A percentile compares a stretch with the other conserved stretches of the same genome.
phyloP scores from a whole-genome alignment of 345 rosid species.

The Pugionium cornutum region DNA sequence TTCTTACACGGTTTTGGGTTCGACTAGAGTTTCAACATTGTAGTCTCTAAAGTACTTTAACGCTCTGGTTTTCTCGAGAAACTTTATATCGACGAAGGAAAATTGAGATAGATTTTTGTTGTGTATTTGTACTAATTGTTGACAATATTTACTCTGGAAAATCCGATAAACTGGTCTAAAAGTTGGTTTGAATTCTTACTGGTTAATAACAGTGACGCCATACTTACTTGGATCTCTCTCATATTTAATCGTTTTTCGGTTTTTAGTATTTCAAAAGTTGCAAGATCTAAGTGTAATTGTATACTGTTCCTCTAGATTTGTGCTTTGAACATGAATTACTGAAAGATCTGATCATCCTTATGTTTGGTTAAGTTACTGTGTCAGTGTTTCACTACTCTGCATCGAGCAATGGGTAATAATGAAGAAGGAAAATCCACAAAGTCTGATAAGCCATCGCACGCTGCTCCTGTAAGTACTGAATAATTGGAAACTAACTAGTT shows the following conservation, averaged over 20 bases:
- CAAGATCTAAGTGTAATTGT: constrained; percentile 19
- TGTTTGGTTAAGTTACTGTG: background rate
- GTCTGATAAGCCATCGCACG: constrained; percentile 54
- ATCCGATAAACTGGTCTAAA: background rate
- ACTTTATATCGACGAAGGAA: background rate
- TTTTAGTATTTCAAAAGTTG: background rate
- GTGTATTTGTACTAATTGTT: background rate
- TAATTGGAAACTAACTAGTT: background rate
- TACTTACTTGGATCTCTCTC: constrained; percentile 23
- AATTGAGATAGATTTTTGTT: constrained; percentile 5
- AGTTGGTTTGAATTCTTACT: background rate
- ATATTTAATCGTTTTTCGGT: background rate
- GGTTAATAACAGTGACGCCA: no score
- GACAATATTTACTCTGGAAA: background rate
- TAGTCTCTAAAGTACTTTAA: background rate
- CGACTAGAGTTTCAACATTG: no score
- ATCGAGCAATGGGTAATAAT: constrained; percentile 57
- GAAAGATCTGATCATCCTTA: background rate
- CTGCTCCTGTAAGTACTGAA: constrained; percentile 49
- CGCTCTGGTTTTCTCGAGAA: constrained; percentile 1
- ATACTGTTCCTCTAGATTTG: background rate
- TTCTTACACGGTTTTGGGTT: no score
- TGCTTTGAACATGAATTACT: no score
- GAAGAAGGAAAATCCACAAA: constrained; percentile 69
- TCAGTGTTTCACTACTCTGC: constrained; percentile 4